Evolutionary conservation across 768 basidiomycete species (phyloP).

Genomic region (Sporobolomyces pararoseus): DNA sequence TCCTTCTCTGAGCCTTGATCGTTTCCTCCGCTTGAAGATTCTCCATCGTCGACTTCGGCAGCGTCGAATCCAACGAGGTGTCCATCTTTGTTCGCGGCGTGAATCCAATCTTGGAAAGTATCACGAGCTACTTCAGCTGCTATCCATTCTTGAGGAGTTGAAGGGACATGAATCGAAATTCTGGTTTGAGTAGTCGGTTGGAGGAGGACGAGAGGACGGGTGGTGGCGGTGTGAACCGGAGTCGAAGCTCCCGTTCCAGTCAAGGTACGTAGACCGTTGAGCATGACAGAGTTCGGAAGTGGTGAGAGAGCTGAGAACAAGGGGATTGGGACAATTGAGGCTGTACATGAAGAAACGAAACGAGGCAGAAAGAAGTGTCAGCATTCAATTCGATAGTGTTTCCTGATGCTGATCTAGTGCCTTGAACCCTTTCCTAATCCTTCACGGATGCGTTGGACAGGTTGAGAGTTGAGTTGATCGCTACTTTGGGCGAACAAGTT

Average conservation of each 20-base stretch:
- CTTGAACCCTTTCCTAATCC: neutral
- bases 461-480: neutral
- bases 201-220: conserved; percentile 40
- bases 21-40: conserved; percentile 28
- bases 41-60: conserved; percentile 42
- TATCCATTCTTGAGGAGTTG: conserved; percentile 51
- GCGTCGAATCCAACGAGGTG: conserved; percentile 44
- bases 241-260: conserved; percentile 28
- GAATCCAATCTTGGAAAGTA: conserved; percentile 50
- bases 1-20: conserved; percentile 48
- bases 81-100: conserved; percentile 32
- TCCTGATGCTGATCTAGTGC: too few relatives aligned
- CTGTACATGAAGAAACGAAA: neutral
- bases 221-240: conserved; percentile 36
- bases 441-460: neutral
- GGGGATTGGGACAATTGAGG: conserved; percentile 6
- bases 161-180: conserved; percentile 50
- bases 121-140: conserved; percentile 52
- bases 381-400: too few relatives aligned
- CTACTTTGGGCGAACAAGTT: neutral
- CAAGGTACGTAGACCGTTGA: conserved; percentile 22
- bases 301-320: neutral
- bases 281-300: conserved; percentile 7
- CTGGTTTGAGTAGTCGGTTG: conserved; percentile 32
- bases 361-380: neutral